Base-by-base conservation (phyloP, 1,284 basidiomycete species). In the Malassezia sympodialis region DNA sequence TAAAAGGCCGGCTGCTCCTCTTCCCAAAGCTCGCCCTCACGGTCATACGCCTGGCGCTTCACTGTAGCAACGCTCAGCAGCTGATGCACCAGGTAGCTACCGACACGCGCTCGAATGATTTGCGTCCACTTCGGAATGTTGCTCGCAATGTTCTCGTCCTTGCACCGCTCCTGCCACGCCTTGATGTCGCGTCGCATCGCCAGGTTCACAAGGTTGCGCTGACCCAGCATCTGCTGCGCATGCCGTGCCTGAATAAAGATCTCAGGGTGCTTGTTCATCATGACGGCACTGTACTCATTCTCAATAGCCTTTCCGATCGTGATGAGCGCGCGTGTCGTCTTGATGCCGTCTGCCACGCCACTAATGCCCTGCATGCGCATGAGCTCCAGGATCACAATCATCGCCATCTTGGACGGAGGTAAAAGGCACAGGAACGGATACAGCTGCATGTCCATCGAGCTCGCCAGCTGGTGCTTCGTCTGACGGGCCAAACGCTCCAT, bases 1-100 rank as follows among this genome's bases (percentile, higher is more conserved):
- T 83, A 85, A 76, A 98, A 93, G 0, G 91, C 93, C 0, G 88
- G 87, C 66, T 96, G 93, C 15, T 80, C 78, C 76, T 96, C 90
- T 37, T 67, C 63, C 71, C 72, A 68, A 34, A 67, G 37, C 19
- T 63, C 44, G 48, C 71, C 65, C 43, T 70, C 63, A 27, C 67
- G 58, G 51, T 73, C 72, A 21, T 49, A 58, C 24, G 65, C 69
- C 34, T 57, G 81, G 52, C 89, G 79, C 44, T 79, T 79, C n/a
- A 96, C 84, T 50, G 82, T 82, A 1, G 91, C 88, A 1, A 85
- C 81, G 49, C 88, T 83, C 81, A 94, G 86, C 58, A 96, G 77
- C 53, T 82, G 82, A 62, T 90, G 84, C 3, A 96, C 82, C 37
- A 96, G 78, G 65, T 88, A 85, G 42, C 84, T 83, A 21, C 90